Conservation (phyloP, 306 rosid genomes). For the Cercis canadensis region DNA sequence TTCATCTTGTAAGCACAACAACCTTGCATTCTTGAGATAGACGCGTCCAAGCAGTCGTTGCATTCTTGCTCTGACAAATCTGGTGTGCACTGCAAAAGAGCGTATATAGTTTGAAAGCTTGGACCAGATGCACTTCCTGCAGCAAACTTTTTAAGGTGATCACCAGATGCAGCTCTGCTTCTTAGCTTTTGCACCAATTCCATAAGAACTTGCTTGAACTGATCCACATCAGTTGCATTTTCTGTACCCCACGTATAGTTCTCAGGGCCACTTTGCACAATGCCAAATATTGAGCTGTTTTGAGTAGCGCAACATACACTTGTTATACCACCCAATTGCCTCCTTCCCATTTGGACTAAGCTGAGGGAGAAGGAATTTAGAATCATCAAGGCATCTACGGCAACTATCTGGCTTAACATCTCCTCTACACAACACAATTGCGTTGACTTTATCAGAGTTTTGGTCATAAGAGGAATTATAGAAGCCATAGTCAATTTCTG, state of each 20-base stretch:
- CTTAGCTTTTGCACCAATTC: neutral
- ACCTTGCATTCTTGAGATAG: neutral
- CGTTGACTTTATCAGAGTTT: slow-evolving; percentile 33
- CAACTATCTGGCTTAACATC: slow-evolving; percentile 32
- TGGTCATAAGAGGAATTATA: slow-evolving; percentile 27
- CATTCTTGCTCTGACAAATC: slow-evolving; percentile 26
- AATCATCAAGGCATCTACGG: slow-evolving; percentile 33
- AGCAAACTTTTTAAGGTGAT: slow-evolving; percentile 5
- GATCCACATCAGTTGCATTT: neutral
- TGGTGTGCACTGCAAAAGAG: slow-evolving; percentile 41
- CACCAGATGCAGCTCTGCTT: neutral
- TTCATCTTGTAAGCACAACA: slow-evolving; percentile 4
- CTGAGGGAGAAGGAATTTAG: slow-evolving; percentile 4
- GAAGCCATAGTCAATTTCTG: slow-evolving; percentile 23
- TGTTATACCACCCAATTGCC: slow-evolving; percentile 38
- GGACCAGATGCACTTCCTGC: neutral
- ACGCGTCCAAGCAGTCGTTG: neutral
- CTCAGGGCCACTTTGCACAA: neutral
- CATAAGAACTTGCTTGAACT: neutral
- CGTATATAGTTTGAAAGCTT: neutral
- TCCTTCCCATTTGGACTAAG: slow-evolving; percentile 39
- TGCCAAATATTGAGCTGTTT: neutral
- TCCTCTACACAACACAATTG: slow-evolving; percentile 43
- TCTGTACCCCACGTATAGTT: neutral
- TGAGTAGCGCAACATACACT: slow-evolving; percentile 39